A percentile compares a stretch with the other conserved stretches of the same genome.
phyloP scores from a whole-genome alignment of 495 filamentous ascomycete genomes.

The Trichoderma virens region DNA sequence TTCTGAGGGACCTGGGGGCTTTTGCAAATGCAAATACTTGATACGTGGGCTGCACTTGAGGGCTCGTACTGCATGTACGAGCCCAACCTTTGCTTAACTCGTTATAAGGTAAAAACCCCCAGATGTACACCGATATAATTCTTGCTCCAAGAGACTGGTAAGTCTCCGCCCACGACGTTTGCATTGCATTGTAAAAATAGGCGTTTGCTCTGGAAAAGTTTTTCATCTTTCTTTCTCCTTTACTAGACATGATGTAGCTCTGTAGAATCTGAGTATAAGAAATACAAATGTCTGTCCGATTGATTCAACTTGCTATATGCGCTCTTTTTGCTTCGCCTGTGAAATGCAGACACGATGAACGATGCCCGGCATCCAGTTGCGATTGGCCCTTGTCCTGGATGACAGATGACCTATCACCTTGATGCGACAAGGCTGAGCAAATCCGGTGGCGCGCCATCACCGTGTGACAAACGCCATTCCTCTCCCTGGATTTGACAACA shows the following conservation, averaged over 20 bases:
- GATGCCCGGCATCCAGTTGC: background rate
- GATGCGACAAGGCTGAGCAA: background rate
- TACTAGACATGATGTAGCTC: background rate
- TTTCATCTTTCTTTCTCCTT: background rate
- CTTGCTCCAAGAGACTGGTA: slow-evolving; percentile 5
- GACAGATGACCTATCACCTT: background rate
- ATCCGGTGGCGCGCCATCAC: background rate
- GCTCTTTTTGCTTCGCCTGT: background rate
- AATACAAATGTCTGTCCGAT: background rate
- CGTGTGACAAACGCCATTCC: background rate
- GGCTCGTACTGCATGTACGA: background rate
- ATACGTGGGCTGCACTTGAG: slow-evolving; percentile 8
- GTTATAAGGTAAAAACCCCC: background rate
- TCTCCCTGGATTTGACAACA: background rate
- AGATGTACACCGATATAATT: slow-evolving; percentile 2
- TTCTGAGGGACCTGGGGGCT: slow-evolving; percentile 12
- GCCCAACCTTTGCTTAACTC: background rate
- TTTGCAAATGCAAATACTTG: slow-evolving; percentile 43
- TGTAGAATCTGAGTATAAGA: background rate
- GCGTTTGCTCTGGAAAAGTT: slow-evolving; percentile 7
- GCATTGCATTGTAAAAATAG: slow-evolving; percentile 5
- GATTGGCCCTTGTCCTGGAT: background rate
- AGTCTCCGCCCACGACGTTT: slow-evolving; percentile 7
- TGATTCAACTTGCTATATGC: background rate
- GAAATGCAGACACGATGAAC: background rate